phyloP scores from a whole-genome alignment of 495 filamentous ascomycete genomes.

The Cercophora scortea region DNA sequence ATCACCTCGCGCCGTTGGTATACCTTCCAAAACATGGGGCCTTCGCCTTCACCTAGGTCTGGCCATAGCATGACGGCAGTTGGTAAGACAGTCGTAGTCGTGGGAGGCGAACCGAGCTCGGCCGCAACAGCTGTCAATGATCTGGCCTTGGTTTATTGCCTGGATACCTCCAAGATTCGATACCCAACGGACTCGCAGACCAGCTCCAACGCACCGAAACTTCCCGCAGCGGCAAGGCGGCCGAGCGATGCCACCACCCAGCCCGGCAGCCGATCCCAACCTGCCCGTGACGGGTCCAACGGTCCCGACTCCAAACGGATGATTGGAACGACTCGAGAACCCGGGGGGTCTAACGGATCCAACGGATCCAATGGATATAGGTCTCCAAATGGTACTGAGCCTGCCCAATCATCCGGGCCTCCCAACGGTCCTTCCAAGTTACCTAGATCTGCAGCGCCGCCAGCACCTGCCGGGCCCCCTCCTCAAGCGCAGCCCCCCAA shows the following conservation, averaged over 20 bases:
- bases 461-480: conserved; percentile 72
- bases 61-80: conserved; percentile 97
- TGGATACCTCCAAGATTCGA: conserved; percentile 92
- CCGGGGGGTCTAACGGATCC: conserved; percentile 47
- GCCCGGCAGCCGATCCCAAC: conserved; percentile 25
- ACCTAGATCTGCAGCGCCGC: conserved; percentile 64
- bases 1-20: conserved; percentile 93
- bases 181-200: conserved; percentile 76
- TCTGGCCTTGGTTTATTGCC: conserved; percentile 78
- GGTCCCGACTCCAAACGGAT: conserved; percentile 50
- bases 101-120: conserved; percentile 91
- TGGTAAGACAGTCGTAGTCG: conserved; percentile 82
- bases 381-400: conserved; percentile 25
- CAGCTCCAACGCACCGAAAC: conserved; percentile 29
- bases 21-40: conserved; percentile 99
- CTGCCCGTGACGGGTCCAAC: conserved; percentile 58
- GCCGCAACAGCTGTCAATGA: conserved; percentile 71
- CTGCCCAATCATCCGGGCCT: conserved; percentile 18
- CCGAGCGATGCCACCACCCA: conserved; percentile 31
- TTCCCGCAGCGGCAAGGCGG: conserved; percentile 22
- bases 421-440: conserved; percentile 41
- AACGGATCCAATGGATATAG: conserved; percentile 30
- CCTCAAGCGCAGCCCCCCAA: conserved; percentile 80
- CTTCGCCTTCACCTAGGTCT: conserved; percentile 83
- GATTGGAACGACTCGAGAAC: conserved; percentile 42